Conservation (phyloP, 192 early-diverging fungal genomes). For the Chytriomyces confervae region DNA sequence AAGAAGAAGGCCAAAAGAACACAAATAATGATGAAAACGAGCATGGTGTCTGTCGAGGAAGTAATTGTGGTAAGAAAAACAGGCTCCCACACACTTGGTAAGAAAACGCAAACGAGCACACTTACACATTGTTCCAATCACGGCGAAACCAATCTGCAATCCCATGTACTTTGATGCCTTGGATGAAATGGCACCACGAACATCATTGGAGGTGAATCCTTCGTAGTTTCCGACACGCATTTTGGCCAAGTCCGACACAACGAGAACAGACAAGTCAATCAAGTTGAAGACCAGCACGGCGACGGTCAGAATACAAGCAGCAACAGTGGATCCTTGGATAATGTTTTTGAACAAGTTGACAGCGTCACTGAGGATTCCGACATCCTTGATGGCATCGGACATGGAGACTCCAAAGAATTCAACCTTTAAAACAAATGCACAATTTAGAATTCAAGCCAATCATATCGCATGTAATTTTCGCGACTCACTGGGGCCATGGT, state of each 20-base stretch:
- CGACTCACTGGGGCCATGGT: neutral
- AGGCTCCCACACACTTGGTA: neutral
- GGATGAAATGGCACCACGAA: neutral
- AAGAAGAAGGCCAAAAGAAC: too few relatives aligned
- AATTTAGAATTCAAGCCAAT: neutral
- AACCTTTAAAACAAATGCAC: neutral
- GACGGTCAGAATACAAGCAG: neutral
- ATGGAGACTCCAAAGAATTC: neutral
- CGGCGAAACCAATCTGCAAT: conserved; percentile 10
- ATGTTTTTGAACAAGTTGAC: conserved; percentile 6
- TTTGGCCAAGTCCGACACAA: neutral
- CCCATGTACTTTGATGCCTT: conserved; percentile 2
- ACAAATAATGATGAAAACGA: too few relatives aligned
- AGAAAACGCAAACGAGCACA: neutral
- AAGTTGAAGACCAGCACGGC: conserved; percentile 18
- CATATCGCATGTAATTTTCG: neutral
- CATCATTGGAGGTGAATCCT: neutral
- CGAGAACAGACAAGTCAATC: neutral
- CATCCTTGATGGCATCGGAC: neutral
- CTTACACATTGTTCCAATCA: conserved; percentile 18
- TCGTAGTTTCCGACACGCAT: conserved; percentile 13
- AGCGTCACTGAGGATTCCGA: neutral
- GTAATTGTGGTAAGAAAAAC: too few relatives aligned
- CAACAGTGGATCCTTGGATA: conserved; percentile 4
- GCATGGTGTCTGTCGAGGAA: too few relatives aligned